phyloP scores from a whole-genome alignment of 148 eudicot genomes.

The Rhododendron mucronatum region DNA sequence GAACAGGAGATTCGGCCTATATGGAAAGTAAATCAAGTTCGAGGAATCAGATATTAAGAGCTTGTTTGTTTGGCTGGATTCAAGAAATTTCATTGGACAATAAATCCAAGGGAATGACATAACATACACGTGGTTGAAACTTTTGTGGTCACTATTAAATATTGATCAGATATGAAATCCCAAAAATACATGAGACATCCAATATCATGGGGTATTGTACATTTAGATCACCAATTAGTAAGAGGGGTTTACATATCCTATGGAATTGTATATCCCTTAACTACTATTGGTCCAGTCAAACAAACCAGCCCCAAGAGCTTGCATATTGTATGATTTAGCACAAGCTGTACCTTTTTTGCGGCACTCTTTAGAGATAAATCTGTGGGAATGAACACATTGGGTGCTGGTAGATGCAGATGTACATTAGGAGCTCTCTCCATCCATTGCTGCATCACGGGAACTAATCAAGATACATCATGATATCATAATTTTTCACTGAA shows the following conservation, averaged over 20 bases:
- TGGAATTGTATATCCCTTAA: not conserved
- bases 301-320: not conserved
- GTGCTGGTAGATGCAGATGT: constrained; percentile 68
- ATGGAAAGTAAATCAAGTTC: not conserved
- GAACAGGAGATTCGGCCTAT: constrained; percentile 52
- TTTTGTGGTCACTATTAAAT: not conserved
- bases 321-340: not conserved
- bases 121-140: not conserved
- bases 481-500: not conserved
- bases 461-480: constrained; percentile 6
- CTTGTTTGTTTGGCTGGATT: not conserved
- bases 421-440: constrained; percentile 61
- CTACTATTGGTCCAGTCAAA: not conserved
- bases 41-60: not conserved
- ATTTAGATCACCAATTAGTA: not conserved
- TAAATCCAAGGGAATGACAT: not conserved
- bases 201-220: not conserved
- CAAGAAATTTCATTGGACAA: too few species aligned
- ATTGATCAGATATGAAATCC: not conserved
- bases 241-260: not conserved
- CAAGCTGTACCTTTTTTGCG: constrained; percentile 45
- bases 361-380: constrained; percentile 68
- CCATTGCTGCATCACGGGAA: constrained; percentile 60
- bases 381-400: constrained; percentile 84
- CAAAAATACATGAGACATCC: not conserved